Percentiles rank a stretch among this genome's conserved stretches.
These are phyloP conservation scores for Dentipellis sp. DNA, from an alignment of 768 basidiomycete genomes.

Conservation along the genomic window DNA sequence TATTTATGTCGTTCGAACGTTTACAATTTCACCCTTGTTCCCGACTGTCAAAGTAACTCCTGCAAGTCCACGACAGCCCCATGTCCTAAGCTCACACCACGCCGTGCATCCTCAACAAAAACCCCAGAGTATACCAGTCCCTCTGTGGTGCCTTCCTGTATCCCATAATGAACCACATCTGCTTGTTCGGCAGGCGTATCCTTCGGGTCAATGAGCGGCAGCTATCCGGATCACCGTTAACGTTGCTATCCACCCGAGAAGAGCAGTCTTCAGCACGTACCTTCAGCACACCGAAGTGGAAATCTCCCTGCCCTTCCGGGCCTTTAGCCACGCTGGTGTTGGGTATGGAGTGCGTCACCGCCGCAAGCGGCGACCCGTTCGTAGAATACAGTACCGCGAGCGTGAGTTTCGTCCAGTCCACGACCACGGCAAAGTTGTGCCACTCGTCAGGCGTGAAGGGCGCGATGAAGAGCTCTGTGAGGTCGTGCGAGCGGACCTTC, in stretches of 20 bases:
- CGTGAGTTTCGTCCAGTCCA: slow-evolving; percentile 45
- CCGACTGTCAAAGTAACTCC: not conserved
- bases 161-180: slow-evolving; percentile 50
- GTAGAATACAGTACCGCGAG: slow-evolving; percentile 43
- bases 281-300: slow-evolving; percentile 55
- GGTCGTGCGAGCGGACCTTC: slow-evolving; percentile 47
- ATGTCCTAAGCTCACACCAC: not conserved
- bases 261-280: slow-evolving; percentile 20
- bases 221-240: slow-evolving; percentile 22
- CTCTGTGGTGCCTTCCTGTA: slow-evolving; percentile 49
- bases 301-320: slow-evolving; percentile 43
- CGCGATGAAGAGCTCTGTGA: slow-evolving; percentile 39
- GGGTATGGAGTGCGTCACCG: slow-evolving; percentile 32
- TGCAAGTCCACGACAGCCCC: not conserved
- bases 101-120: slow-evolving; percentile 35
- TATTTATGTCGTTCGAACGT: not conserved
- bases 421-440: slow-evolving; percentile 54
- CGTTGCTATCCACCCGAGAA: not conserved
- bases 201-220: slow-evolving; percentile 40
- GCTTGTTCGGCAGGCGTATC: slow-evolving; percentile 37
- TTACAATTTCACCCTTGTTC: not conserved
- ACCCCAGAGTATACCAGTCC: slow-evolving; percentile 49
- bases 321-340: slow-evolving; percentile 34
- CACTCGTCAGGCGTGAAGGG: slow-evolving; percentile 34
- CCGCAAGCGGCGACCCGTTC: slow-evolving; percentile 26